Evolutionary conservation across 257 asterid genomes (phyloP).

Genomic region (Rauvolfia tetraphylla): DNA sequence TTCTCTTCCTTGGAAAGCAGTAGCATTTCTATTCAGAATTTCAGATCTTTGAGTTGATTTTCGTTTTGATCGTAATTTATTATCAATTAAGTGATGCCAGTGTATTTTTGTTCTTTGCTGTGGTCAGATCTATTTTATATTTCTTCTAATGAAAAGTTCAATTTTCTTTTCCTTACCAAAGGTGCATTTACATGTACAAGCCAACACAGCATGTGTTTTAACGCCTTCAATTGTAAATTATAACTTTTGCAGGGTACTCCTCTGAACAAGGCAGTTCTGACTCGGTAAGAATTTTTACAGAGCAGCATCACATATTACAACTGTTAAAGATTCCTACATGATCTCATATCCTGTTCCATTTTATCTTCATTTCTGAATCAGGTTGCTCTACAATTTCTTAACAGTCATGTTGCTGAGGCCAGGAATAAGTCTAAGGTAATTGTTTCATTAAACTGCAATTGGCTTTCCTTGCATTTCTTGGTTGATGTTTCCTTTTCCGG

Average conservation of each 20-base stretch:
- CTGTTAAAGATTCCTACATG: not conserved
- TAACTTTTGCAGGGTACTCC: constrained; percentile 53
- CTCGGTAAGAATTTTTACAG: constrained; percentile 55
- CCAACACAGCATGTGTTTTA: not conserved
- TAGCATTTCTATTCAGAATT: not conserved
- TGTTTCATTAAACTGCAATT: not conserved
- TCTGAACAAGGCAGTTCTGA: constrained; percentile 47
- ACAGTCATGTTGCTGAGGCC: constrained; percentile 34
- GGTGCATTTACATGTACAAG: not conserved
- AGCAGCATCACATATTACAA: not conserved
- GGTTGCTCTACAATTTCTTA: constrained; percentile 38
- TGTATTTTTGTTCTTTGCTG: not conserved
- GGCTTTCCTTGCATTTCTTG: not conserved
- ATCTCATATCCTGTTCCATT: not conserved
- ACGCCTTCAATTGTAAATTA: not conserved
- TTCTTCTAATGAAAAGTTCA: not conserved
- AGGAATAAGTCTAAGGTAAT: constrained; percentile 49
- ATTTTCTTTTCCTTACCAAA: not conserved
- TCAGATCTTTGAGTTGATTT: not conserved
- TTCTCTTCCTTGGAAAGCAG: not conserved
- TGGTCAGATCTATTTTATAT: not conserved
- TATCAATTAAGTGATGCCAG: not conserved
- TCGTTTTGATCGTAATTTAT: not conserved
- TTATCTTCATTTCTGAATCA: constrained; percentile 24
- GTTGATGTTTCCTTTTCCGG: not conserved